Evolutionary conservation across 2,329 filamentous ascomycete species (phyloP).

Genomic region (Arthrobotrys iridis): DNA sequence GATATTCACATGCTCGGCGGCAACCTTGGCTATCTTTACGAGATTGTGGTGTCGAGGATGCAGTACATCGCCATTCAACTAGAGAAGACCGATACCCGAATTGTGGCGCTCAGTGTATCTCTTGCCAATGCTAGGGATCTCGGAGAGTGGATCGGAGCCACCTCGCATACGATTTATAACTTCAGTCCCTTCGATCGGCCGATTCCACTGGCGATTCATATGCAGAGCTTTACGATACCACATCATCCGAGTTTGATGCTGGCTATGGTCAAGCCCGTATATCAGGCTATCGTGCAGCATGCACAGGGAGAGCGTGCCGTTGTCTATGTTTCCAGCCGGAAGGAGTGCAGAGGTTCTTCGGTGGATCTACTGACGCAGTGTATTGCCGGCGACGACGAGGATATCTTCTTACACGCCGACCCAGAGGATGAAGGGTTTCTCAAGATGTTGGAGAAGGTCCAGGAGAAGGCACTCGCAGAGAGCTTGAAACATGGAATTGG

Average conservation of each 20-base stretch:
- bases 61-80: conserved; percentile 92
- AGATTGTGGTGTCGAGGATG: conserved; percentile 97
- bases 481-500: conserved; percentile 92
- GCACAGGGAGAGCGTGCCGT: conserved; percentile 89
- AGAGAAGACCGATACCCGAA: conserved; percentile 78
- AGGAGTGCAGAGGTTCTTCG: conserved; percentile 88
- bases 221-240: conserved; percentile 93
- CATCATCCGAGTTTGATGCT: conserved; percentile 99
- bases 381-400: conserved; percentile 87
- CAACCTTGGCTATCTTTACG: conserved; percentile 86
- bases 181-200: conserved; percentile 93
- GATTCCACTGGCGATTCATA: conserved; percentile 88
- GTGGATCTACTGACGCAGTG: conserved; percentile 88
- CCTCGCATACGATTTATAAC: conserved; percentile 98
- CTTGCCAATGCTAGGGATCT: conserved; percentile 92
- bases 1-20: conserved; percentile 94
- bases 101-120: conserved; percentile 89
- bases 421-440: conserved; percentile 83
- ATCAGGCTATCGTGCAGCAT: conserved; percentile 85
- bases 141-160: conserved; percentile 97
- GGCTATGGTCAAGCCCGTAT: conserved; percentile 95
- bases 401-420: conserved; percentile 89
- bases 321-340: conserved; percentile 90
- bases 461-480: conserved; percentile 87
- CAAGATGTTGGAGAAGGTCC: conserved; percentile 73